A percentile compares a stretch with the other conserved stretches of the same genome.
phyloP scores from a whole-genome alignment of 2,329 filamentous ascomycete species.

The Colletotrichum sp. region DNA sequence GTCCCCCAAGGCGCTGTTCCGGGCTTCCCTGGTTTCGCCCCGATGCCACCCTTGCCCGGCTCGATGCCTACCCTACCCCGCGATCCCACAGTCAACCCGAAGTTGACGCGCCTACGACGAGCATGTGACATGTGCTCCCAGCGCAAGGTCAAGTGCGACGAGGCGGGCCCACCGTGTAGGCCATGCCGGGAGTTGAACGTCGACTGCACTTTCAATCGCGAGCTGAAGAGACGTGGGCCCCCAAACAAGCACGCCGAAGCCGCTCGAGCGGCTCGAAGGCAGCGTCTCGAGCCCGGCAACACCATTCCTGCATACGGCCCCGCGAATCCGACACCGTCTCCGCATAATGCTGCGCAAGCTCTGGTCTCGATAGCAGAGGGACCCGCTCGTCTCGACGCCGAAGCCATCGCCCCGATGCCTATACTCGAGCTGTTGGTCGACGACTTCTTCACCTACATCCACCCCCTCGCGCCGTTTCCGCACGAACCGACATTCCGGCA shows the following conservation, averaged over 20 bases:
- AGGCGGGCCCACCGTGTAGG: conserved; percentile 59
- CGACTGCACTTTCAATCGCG: conserved; percentile 62
- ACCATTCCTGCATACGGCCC: conserved; percentile 1
- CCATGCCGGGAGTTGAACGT: conserved; percentile 63
- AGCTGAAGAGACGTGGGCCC: conserved; percentile 63
- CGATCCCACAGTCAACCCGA: conserved; percentile 50
- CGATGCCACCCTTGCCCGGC: background rate
- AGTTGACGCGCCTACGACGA: conserved; percentile 60
- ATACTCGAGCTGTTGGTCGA: conserved; percentile 74
- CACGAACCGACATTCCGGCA: conserved; percentile 80
- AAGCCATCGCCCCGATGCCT: conserved; percentile 73
- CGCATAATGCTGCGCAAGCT: conserved; percentile 53
- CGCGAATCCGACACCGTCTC: conserved; percentile 37
- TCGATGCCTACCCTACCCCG: conserved; percentile 18
- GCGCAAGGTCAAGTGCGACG: conserved; percentile 67
- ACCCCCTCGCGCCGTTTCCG: conserved; percentile 78
- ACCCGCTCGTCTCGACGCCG: conserved; percentile 58
- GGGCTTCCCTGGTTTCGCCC: background rate
- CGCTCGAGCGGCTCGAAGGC: conserved; percentile 57
- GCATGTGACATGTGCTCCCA: conserved; percentile 68
- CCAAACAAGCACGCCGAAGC: conserved; percentile 65
- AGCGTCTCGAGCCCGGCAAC: conserved; percentile 39
- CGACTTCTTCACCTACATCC: conserved; percentile 85
- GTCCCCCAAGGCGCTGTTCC: background rate
- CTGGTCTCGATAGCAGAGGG: conserved; percentile 50